phyloP scores from a whole-genome alignment of 192 early-diverging fungal species.

The Umbelopsis isabellina region DNA sequence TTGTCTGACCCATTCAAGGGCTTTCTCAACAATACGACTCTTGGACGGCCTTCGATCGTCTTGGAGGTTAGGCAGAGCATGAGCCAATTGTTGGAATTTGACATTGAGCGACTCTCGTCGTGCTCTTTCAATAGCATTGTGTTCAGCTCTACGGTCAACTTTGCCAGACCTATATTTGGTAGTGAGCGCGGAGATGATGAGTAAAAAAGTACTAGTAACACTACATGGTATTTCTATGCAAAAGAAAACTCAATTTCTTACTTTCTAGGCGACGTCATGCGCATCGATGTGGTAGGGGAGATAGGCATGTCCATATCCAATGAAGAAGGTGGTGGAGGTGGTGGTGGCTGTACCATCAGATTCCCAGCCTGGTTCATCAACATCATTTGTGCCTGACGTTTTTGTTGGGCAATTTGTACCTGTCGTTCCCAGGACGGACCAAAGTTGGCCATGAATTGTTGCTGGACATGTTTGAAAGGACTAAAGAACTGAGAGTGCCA shows the following conservation, averaged over 20 bases:
- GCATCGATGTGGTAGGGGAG: conserved; percentile 1
- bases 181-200: not conserved
- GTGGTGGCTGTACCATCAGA: no score
- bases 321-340: not conserved
- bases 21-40: conserved; percentile 75
- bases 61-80: conserved; percentile 69
- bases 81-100: conserved; percentile 78
- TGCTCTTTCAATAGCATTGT: conserved; percentile 80
- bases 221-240: not conserved
- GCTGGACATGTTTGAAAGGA: not conserved
- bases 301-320: conserved; percentile 8
- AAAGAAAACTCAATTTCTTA: not conserved
- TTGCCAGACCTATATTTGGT: not conserved
- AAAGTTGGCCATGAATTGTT: not conserved
- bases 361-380: not conserved
- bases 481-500: not conserved
- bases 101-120: conserved; percentile 75
- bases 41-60: conserved; percentile 75
- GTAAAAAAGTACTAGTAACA: not conserved
- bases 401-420: conserved; percentile 2
- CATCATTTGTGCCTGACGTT: conserved; percentile 5
- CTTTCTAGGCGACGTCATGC: conserved; percentile 19
- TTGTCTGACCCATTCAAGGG: conserved; percentile 59
- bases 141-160: conserved; percentile 72
- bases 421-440: not conserved